Evolutionary conservation across 441 rosid genomes (phyloP), one percentile per base, ranked within the genome.

Genomic region (Aleurites moluccanus): DNA sequence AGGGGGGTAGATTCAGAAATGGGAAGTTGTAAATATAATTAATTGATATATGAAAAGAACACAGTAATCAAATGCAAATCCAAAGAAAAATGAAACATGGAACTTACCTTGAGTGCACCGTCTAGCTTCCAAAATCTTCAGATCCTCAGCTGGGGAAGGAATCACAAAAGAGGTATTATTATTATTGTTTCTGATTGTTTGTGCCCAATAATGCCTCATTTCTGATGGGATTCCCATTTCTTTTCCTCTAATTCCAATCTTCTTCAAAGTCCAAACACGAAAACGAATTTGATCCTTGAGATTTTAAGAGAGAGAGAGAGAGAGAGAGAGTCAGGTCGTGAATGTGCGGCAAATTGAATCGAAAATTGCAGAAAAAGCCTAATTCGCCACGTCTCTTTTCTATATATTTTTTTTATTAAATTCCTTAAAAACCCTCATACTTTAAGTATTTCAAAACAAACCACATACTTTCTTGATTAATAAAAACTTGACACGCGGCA

Each of bases 91-190:
- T 15, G 18, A 76, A 64, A 90, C 6, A n/a, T 1, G 7, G 3
- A 55, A 55, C 10, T 21, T 55, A n/a, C 96, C 96, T 88, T 85
- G 86, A n/a, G 81, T 77, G 82, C 93, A 83, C 25, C 76, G 61
- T 77, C 75, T 84, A 15, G 91, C 72, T 53, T 80, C 77, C 55
- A 57, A 73, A 69, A 80, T 78, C 81, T 72, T 85, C 60, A 68
- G 87, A 35, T 79, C 86, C 77, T 91, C 92, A 40, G 80, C 77
- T 1, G 94, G 91, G 53, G 96, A 86, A 71, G 87, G 81, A 57
- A 91, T 72, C 75, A 85, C 10, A 67, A 84, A 72, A 20, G 78
- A 69, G 33, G 68, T 72, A 44, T 53, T 60, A 10, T n/a, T 38
- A 20, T 27, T 73, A 40, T 63, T 23, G 64, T 75, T 78, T n/a